Evolutionary conservation across 1,139 yeast species (phyloP).

Genomic region (Taphrina communis): DNA sequence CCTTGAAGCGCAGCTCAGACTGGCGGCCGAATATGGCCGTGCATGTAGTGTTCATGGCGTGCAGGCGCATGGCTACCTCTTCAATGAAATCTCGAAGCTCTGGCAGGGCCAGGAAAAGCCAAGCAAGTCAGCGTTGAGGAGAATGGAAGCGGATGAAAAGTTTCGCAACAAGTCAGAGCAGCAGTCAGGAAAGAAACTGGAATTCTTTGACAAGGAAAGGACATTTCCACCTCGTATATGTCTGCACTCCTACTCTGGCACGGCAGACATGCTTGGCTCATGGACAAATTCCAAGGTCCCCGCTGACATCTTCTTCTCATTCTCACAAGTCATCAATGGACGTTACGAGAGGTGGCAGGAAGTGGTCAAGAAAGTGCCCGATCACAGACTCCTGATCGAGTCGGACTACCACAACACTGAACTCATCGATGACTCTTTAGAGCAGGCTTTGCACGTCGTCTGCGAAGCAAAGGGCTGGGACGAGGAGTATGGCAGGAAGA

Average conservation of each 20-base stretch:
- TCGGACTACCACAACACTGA: constrained; percentile 58
- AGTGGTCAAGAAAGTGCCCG: constrained; percentile 53
- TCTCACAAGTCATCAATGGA: constrained; percentile 67
- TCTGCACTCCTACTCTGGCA: constrained; percentile 87
- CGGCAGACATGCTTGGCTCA: constrained; percentile 56
- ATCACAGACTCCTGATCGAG: constrained; percentile 58
- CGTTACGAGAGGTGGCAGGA: constrained; percentile 48
- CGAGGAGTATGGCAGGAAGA: constrained; percentile 9
- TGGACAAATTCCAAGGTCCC: constrained; percentile 46
- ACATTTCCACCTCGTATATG: constrained; percentile 56
- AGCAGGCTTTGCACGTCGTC: constrained; percentile 28
- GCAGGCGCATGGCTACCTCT: constrained; percentile 69
- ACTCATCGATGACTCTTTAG: constrained; percentile 32
- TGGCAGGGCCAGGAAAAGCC: constrained; percentile 44
- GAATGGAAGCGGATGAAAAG: constrained; percentile 20
- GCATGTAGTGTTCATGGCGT: constrained; percentile 86
- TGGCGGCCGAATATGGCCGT: constrained; percentile 59
- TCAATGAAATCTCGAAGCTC: constrained; percentile 55
- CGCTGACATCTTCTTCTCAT: constrained; percentile 58
- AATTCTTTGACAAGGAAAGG: neutral
- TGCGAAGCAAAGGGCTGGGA: constrained; percentile 39
- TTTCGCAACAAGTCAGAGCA: neutral
- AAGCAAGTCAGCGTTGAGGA: constrained; percentile 31
- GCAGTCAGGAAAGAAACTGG: constrained; percentile 2
- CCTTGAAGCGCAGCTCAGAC: constrained; percentile 58